Percentiles rank a stretch among this genome's conserved stretches.
These are phyloP conservation scores for Pittosporum tobira DNA, from an alignment of 129 eudicot species.

Conservation along the genomic window DNA sequence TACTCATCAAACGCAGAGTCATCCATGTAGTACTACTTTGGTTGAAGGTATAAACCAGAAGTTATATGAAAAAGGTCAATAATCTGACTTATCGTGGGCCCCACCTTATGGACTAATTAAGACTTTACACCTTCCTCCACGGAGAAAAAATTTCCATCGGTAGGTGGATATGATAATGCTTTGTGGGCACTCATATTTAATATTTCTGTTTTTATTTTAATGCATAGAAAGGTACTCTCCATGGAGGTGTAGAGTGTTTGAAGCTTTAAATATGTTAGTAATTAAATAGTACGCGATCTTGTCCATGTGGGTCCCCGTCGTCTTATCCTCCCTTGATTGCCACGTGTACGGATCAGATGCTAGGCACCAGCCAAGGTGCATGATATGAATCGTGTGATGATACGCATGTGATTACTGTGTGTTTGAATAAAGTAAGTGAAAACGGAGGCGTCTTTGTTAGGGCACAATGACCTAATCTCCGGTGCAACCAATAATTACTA, in stretches of 20 bases:
- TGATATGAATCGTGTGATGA: background rate
- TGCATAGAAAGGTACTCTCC: too few relatives aligned
- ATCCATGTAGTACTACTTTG: background rate
- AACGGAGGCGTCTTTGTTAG: conserved; percentile 1
- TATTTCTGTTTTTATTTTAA: too few relatives aligned
- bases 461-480: conserved; percentile 24
- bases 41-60: too few relatives aligned
- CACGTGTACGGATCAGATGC: conserved; percentile 2
- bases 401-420: conserved; percentile 1
- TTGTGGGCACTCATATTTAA: too few relatives aligned
- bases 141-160: too few relatives aligned
- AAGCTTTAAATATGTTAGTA: too few relatives aligned
- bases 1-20: too few relatives aligned
- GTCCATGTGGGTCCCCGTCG: background rate
- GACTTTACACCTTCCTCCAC: too few relatives aligned
- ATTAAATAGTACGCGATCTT: too few relatives aligned
- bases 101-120: background rate
- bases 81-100: background rate
- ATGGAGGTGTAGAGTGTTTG: too few relatives aligned
- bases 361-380: background rate
- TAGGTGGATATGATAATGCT: too few relatives aligned
- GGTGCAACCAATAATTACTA: conserved; percentile 10
- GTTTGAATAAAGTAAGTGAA: conserved; percentile 10
- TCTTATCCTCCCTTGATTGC: background rate
- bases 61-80: background rate